A percentile compares a stretch with the other conserved stretches of the same genome.
phyloP scores from a whole-genome alignment of 2,329 filamentous ascomycete genomes.

The Fusarium acutatum region DNA sequence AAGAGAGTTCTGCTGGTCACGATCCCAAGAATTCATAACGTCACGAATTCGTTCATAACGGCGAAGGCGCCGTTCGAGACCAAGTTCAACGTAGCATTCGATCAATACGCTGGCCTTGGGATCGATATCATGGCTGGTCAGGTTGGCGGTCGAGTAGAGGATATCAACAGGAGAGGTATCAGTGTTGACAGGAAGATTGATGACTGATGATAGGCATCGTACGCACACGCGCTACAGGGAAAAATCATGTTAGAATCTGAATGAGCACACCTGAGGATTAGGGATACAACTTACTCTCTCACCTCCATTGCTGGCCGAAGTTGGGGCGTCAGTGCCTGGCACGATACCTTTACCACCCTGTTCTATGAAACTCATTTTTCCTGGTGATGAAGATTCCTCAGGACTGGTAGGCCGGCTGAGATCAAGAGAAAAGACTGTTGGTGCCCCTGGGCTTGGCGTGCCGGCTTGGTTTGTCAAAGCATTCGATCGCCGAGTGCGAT shows the following conservation, averaged over 20 bases:
- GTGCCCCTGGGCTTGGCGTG: constrained; percentile 46
- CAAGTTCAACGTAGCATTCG: constrained; percentile 78
- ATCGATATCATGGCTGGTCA: constrained; percentile 71
- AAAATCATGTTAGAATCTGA: constrained; percentile 6
- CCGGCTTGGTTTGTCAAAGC: constrained; percentile 42
- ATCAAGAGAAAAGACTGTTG: constrained; percentile 49
- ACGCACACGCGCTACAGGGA: constrained; percentile 70
- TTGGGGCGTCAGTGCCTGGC: constrained; percentile 74
- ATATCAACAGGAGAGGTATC: constrained; percentile 80
- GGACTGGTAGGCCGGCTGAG: constrained; percentile 46
- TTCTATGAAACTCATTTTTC: constrained; percentile 53
- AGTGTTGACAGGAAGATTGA: constrained; percentile 75
- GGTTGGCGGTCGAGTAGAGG: constrained; percentile 70
- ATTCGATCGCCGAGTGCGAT: constrained; percentile 53
- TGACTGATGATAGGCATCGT: constrained; percentile 73
- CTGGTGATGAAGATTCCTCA: constrained; percentile 40
- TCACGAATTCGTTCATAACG: constrained; percentile 88
- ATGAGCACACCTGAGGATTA: background rate
- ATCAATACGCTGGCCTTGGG: constrained; percentile 74
- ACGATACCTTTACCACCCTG: constrained; percentile 57
- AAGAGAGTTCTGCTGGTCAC: constrained; percentile 79
- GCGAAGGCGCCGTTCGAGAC: constrained; percentile 82
- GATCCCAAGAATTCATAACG: constrained; percentile 92
- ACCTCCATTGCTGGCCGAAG: constrained; percentile 81
- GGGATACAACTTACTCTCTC: constrained; percentile 69